Evolutionary conservation across 371 early-diverging fungal genomes (phyloP), one percentile per base, ranked within the genome.

Genomic region (Furculomyces boomerangus): DNA sequence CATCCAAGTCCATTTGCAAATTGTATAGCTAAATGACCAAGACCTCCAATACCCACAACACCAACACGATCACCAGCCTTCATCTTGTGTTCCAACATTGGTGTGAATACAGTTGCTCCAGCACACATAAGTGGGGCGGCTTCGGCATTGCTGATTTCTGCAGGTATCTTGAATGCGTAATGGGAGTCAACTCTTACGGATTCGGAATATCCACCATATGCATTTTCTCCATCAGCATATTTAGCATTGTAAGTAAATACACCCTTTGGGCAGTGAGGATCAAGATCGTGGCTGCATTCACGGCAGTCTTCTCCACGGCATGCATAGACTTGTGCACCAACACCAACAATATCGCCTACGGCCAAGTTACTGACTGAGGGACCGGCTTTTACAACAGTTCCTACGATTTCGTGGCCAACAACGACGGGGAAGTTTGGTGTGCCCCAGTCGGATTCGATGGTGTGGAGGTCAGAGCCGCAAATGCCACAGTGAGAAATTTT

Each of bases 351-450:
- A 51, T 84, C 83, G 39, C 85, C 90, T 24, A 87, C 71, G 46
- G 74, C 62, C 30, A 82, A 60, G 47, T 75, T 47, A 3, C 64
- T 64, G 5, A 78, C 80, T 43, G 63, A 59, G 1, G 59, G 62
- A 32, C 83, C 86, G 18, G 72, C 68, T 30, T 74, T 68, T 5
- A 73, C 68, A 30, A 86, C 70, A 22, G 71, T 62, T 59, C 85
- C 85, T 40, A 85, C 70, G 22, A 84, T 79, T 64, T 85, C 84
- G 60, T 88, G 88, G 26, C 89, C 88, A 20, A 79, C 71, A n/a
- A 86, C 74, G 61, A 78, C 76, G 13, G 86, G 86, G 63, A 71
- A 82, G 27, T 57, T 56, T 26, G 80, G 72, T 30, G 72, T 71
- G 1, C 77, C 75, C 84, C 81, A 83, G 49, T 77, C 83, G 39